Evolutionary conservation across 2,329 filamentous ascomycete genomes (phyloP).

Genomic region (Zymoseptoria tritici): DNA sequence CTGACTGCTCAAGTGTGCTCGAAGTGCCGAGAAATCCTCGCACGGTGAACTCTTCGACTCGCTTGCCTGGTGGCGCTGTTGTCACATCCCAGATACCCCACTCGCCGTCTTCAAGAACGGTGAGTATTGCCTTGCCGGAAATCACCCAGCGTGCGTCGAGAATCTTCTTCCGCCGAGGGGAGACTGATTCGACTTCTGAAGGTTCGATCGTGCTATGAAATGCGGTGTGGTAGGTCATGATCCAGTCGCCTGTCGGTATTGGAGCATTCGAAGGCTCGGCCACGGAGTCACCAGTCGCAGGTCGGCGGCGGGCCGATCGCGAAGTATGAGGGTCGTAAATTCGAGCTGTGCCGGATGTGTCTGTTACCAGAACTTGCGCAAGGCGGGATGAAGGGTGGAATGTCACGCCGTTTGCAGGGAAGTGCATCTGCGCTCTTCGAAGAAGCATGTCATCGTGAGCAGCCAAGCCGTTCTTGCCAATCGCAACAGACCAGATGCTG

Average conservation of each 20-base stretch:
- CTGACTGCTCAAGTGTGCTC: conserved; percentile 14
- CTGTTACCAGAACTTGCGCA: conserved; percentile 45
- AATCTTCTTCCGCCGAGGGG: conserved; percentile 40
- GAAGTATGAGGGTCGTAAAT: conserved; percentile 48
- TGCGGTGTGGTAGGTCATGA: conserved; percentile 23
- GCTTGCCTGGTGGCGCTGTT: conserved; percentile 12
- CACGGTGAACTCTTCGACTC: conserved; percentile 22
- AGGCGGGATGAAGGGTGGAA: conserved; percentile 23
- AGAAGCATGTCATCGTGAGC: conserved; percentile 7
- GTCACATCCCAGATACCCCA: conserved; percentile 47
- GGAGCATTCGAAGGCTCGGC: conserved; percentile 1
- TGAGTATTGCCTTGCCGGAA: conserved; percentile 40
- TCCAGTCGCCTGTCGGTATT: conserved; percentile 20
- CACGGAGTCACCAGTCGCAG: conserved; percentile 21
- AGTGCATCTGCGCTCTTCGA: conserved; percentile 13
- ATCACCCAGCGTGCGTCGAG: conserved; percentile 43
- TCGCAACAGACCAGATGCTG: conserved; percentile 18
- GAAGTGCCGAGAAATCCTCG: conserved; percentile 25
- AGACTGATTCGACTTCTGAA: conserved; percentile 17
- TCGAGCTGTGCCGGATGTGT: conserved; percentile 49
- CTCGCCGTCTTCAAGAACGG: conserved; percentile 43
- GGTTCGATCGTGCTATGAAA: conserved; percentile 15
- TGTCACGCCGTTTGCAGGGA: conserved; percentile 9
- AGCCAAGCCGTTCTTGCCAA: conserved; percentile 15
- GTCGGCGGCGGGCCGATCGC: conserved; percentile 10